Base-by-base conservation (phyloP, 2,329 filamentous ascomycete species). In the Arthrobotrys sinensis region DNA sequence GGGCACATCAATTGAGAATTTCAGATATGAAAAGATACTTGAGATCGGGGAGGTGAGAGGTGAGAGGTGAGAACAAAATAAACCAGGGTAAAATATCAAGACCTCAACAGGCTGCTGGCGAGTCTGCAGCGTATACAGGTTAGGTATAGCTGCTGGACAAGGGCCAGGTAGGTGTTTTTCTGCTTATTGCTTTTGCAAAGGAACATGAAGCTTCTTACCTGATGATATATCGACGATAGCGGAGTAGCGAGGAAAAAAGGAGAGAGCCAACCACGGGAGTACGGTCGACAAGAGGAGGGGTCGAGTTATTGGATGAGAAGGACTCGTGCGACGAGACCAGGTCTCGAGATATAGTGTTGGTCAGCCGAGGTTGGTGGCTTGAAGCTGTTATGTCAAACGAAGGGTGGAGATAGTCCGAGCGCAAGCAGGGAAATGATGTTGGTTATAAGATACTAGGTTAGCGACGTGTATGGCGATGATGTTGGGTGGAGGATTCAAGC, bases 31-130 rank as follows among this genome's bases (percentile, higher is more conserved):
- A 55, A 21, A 50, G n/a, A 50, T 16, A 19, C 43, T 60, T 11
- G 12, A 52, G 32, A 32, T 48, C 34, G n/a, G 53, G 34, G 32
- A 48, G 40, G 50, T 10, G 6, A 11, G 36, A 60, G 46, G 16
- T 2, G 24, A 32, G 28, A 45, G 36, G 36, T 6, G 48, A 57
- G 55, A 50, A 55, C 12, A 24, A 19, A 62, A 64, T 43, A 12
- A n/a, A 36, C 50, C 40, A 46, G 19, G 55, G 40, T 38, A 64
- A 63, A 53, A 24, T 50, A 52, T 52, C 66, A 52, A 70, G n/a
- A n/a, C n/a, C n/a, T 45, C 24, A 60, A 62, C 36, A 46, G 53
- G 65, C 19, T 48, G n/a, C 8, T 60, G 36, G 32, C 19, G 38
- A 32, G 40, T 36, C 28, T 55, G 24, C 28, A 36, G 46, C 21